Evolutionary conservation across 768 basidiomycete genomes (phyloP).

Genomic region (Auricularia sp.): DNA sequence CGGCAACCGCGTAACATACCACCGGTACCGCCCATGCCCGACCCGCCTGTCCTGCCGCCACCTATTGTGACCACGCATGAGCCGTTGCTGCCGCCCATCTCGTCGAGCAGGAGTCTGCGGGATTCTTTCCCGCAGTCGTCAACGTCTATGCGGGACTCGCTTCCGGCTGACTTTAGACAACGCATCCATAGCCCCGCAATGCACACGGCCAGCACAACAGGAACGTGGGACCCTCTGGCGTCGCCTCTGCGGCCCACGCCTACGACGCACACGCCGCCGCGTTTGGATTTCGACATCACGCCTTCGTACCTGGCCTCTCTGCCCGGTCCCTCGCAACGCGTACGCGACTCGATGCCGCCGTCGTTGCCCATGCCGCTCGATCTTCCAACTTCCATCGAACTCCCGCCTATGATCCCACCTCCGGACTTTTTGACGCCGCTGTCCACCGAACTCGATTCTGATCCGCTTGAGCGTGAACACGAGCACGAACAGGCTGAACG

Average conservation of each 20-base stretch:
- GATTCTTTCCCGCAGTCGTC: background rate
- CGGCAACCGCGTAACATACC: background rate
- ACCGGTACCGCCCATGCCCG: background rate
- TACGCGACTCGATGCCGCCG: background rate
- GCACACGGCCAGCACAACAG: background rate
- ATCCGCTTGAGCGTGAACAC: background rate
- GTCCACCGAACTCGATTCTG: background rate
- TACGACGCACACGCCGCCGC: background rate
- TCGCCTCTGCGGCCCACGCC: background rate
- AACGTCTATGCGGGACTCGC: background rate
- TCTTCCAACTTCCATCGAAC: background rate
- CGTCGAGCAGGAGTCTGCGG: background rate
- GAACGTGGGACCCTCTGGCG: background rate
- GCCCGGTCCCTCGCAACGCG: background rate
- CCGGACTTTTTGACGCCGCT: background rate
- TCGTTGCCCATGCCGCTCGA: background rate
- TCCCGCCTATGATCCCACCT: background rate
- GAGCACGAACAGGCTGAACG: background rate
- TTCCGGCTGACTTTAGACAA: background rate
- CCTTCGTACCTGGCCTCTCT: background rate
- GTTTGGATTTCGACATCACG: background rate
- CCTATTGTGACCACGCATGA: background rate
- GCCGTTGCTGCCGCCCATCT: background rate
- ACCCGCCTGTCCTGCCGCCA: background rate
- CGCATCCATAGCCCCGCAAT: background rate